Conservation (phyloP, 2,329 filamentous ascomycete genomes). For the Aspergillus awamori region DNA sequence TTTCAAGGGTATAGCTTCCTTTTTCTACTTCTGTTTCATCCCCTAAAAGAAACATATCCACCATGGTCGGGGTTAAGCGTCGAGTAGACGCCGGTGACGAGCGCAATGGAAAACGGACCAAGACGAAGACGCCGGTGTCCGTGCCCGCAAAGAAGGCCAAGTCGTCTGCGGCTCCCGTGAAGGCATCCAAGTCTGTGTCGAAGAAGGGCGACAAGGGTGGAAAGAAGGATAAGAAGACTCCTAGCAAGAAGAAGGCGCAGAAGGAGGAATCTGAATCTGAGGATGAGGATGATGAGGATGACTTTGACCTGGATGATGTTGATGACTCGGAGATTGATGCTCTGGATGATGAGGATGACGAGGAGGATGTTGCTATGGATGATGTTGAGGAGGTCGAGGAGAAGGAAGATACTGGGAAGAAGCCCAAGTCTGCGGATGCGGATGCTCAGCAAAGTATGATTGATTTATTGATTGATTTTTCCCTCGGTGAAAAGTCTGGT, state of each 20-base stretch:
- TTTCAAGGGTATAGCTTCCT: not conserved
- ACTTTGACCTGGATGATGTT: conserved; percentile 60
- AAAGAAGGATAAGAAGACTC: conserved; percentile 38
- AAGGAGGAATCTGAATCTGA: conserved; percentile 47
- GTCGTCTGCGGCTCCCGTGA: conserved; percentile 25
- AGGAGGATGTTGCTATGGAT: conserved; percentile 53
- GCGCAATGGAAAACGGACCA: conserved; percentile 46
- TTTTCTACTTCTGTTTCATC: not conserved
- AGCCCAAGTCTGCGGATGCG: conserved; percentile 20
- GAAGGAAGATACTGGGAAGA: conserved; percentile 18
- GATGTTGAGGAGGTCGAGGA: conserved; percentile 37
- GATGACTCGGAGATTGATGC: conserved; percentile 44
- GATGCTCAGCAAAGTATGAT: conserved; percentile 33
- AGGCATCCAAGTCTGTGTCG: conserved; percentile 23
- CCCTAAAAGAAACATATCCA: conserved; percentile 15
- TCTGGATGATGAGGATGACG: conserved; percentile 52
- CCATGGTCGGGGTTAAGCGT: conserved; percentile 48
- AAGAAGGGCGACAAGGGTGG: conserved; percentile 36
- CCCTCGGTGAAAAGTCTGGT: conserved; percentile 17
- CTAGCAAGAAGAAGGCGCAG: conserved; percentile 37
- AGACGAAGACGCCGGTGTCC: conserved; percentile 27
- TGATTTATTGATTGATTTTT: not conserved
- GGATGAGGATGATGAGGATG: conserved; percentile 56
- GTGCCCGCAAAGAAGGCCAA: conserved; percentile 32
- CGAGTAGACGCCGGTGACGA: conserved; percentile 42